These are phyloP conservation scores for Rugiboletus extremiorientalis DNA, from an alignment of 1,284 basidiomycete species.

Conservation along the genomic window DNA sequence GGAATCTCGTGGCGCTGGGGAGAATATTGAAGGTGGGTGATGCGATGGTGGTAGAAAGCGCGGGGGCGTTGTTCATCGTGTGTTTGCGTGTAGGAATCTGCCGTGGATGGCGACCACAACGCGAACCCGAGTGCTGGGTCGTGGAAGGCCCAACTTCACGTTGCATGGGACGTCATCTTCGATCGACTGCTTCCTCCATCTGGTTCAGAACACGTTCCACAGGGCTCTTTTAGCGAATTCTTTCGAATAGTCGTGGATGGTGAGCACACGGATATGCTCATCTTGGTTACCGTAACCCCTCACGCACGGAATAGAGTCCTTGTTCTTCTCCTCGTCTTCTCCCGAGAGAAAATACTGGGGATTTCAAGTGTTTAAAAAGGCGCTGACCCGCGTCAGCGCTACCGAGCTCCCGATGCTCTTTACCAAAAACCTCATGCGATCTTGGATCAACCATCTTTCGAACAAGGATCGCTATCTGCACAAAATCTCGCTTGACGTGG, in stretches of 20 bases:
- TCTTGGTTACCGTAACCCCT: neutral
- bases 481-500: conserved; percentile 82
- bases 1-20: conserved; percentile 76
- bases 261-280: conserved; percentile 35
- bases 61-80: conserved; percentile 6
- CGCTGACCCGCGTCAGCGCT: conserved; percentile 67
- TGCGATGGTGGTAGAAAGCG: neutral
- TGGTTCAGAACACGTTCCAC: conserved; percentile 38
- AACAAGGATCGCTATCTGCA: conserved; percentile 87
- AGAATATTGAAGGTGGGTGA: conserved; percentile 75
- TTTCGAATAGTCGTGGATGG: conserved; percentile 91
- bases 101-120: conserved; percentile 52
- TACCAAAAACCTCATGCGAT: conserved; percentile 94
- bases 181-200: conserved; percentile 66
- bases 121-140: conserved; percentile 51
- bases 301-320: conserved; percentile 59
- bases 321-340: conserved; percentile 85
- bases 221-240: conserved; percentile 85
- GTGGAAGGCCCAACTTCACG: conserved; percentile 93
- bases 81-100: conserved; percentile 48
- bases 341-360: conserved; percentile 94
- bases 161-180: conserved; percentile 87
- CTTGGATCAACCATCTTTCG: conserved; percentile 94
- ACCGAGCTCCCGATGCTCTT: conserved; percentile 84
- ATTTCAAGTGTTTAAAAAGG: conserved; percentile 88